A percentile compares a stretch with the other conserved stretches of the same genome.
phyloP scores from a whole-genome alignment of 225 moss, liverwort and hornwort genomes.

The Physcomitrellopsis africana region DNA sequence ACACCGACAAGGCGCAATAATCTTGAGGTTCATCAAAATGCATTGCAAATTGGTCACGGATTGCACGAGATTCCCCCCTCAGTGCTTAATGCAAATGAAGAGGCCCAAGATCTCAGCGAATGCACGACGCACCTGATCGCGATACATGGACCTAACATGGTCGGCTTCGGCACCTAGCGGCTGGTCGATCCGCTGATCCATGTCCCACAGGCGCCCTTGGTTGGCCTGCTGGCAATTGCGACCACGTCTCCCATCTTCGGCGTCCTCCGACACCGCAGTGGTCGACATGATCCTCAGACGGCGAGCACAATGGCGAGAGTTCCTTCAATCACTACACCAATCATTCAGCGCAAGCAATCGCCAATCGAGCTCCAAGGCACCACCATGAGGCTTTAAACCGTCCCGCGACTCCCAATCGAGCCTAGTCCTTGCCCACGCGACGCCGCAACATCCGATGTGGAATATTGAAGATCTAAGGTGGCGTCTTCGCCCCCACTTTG shows the following conservation, averaged over 20 bases:
- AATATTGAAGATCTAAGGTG: not conserved
- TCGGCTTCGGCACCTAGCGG: constrained; percentile 81
- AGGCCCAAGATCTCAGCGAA: too few species aligned
- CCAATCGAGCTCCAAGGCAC: too few species aligned
- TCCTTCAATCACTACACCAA: too few species aligned
- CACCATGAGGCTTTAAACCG: too few species aligned
- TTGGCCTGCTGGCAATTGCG: not conserved
- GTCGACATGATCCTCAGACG: constrained; percentile 11
- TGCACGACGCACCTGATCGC: constrained; percentile 48
- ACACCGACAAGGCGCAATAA: not conserved
- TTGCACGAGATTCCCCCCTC: too few species aligned
- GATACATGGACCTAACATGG: constrained; percentile 57
- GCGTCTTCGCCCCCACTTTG: not conserved
- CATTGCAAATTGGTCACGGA: not conserved
- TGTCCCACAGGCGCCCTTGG: constrained; percentile 72
- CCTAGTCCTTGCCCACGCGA: not conserved
- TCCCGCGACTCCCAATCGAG: too few species aligned
- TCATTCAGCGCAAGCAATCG: too few species aligned
- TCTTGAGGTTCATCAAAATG: too few species aligned
- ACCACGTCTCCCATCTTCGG: constrained; percentile 19
- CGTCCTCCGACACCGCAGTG: constrained; percentile 25
- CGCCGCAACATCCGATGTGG: not conserved
- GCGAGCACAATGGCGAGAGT: not conserved
- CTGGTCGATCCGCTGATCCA: constrained; percentile 82
- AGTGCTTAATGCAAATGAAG: too few species aligned